Evolutionary conservation across 106 monocot genomes (phyloP).

Genomic region (Acanthochlamys bracteata): DNA sequence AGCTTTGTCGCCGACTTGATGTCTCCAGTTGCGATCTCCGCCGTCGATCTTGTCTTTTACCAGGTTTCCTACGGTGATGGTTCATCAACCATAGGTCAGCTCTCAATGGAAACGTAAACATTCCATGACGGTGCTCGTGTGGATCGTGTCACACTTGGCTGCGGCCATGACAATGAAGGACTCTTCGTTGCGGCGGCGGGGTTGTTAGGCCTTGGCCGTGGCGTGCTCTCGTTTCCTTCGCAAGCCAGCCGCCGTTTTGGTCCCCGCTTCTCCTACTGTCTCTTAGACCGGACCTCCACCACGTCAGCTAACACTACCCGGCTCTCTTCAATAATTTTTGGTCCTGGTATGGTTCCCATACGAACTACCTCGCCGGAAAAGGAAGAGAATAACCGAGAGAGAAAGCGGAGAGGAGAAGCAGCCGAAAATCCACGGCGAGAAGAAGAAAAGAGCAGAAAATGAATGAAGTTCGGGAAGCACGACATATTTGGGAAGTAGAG

Average conservation of each 20-base stretch:
- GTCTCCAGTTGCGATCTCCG: not conserved
- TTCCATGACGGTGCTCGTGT: slow-evolving; percentile 34
- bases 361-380: too few relatives aligned
- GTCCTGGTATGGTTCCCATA: too few relatives aligned
- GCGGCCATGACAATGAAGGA: slow-evolving; percentile 78
- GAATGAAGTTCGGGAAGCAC: too few relatives aligned
- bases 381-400: too few relatives aligned
- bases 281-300: slow-evolving; percentile 66
- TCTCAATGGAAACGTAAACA: slow-evolving; percentile 53
- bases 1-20: slow-evolving; percentile 14
- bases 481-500: too few relatives aligned
- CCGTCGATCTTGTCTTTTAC: slow-evolving; percentile 35
- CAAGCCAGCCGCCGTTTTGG: slow-evolving; percentile 42
- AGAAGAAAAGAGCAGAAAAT: too few relatives aligned
- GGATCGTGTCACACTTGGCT: slow-evolving; percentile 37
- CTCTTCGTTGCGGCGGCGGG: slow-evolving; percentile 68
- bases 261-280: slow-evolving; percentile 72
- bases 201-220: slow-evolving; percentile 65
- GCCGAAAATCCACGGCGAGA: too few relatives aligned
- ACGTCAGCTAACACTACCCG: too few relatives aligned
- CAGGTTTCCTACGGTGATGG: slow-evolving; percentile 75
- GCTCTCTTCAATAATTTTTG: too few relatives aligned
- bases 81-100: slow-evolving; percentile 47
- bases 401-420: too few relatives aligned
- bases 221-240: slow-evolving; percentile 56